phyloP scores from a whole-genome alignment of 2,329 filamentous ascomycete species.

The Dryadomyces quercivorus region DNA sequence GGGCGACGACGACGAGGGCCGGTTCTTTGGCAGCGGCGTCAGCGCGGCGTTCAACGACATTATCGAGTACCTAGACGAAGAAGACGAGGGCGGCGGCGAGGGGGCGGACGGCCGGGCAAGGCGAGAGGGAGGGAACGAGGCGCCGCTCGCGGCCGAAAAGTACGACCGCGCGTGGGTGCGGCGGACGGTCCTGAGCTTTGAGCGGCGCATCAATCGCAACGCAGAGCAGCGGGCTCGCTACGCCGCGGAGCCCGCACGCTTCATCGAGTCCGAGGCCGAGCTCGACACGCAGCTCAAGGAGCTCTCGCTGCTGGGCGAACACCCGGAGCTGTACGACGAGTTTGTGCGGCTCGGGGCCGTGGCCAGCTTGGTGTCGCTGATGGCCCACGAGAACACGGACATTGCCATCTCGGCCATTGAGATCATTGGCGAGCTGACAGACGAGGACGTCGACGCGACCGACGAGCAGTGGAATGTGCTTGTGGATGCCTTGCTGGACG shows the following conservation, averaged over 20 bases:
- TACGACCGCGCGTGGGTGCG: constrained; percentile 78
- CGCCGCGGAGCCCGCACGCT: constrained; percentile 67
- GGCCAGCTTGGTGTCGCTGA: constrained; percentile 61
- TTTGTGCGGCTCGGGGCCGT: constrained; percentile 66
- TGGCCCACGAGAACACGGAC: constrained; percentile 94
- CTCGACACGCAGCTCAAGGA: constrained; percentile 80
- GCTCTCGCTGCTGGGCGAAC: constrained; percentile 76
- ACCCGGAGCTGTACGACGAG: constrained; percentile 70
- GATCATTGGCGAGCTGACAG: constrained; percentile 80
- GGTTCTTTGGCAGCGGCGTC: constrained; percentile 91
- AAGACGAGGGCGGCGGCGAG: constrained; percentile 39
- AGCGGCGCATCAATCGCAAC: constrained; percentile 85
- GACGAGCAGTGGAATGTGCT: constrained; percentile 71
- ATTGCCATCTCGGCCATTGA: constrained; percentile 88
- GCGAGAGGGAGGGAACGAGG: constrained; percentile 32
- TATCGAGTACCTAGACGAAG: constrained; percentile 70
- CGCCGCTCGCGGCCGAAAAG: constrained; percentile 49
- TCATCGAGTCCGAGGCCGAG: constrained; percentile 78
- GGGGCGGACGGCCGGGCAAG: constrained; percentile 15
- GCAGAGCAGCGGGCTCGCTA: constrained; percentile 78
- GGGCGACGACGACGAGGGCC: constrained; percentile 74
- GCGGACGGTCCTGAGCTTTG: constrained; percentile 69
- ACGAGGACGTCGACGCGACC: constrained; percentile 78
- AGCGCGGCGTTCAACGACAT: constrained; percentile 62
- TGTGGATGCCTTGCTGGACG: constrained; percentile 53